Evolutionary conservation across 352 stramenopile genomes (phyloP).

Genomic region (Lagenidium giganteum): DNA sequence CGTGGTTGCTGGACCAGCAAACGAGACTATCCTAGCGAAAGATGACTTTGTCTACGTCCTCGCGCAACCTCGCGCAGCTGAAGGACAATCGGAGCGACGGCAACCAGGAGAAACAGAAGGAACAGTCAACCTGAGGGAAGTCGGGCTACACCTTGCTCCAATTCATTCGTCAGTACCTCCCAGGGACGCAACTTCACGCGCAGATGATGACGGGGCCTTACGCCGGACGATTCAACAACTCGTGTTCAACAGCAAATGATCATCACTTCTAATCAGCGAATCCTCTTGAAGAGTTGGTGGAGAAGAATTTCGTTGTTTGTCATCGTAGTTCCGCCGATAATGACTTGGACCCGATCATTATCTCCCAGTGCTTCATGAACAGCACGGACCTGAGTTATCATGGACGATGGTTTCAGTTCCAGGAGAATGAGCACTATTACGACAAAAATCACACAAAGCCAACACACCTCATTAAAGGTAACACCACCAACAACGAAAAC

Average conservation of each 20-base stretch:
- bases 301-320: slow-evolving; percentile 65
- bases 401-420: neutral
- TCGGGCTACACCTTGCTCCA: neutral
- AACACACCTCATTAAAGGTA: slow-evolving; percentile 64
- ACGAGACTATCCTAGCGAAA: slow-evolving; percentile 28
- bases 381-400: slow-evolving; percentile 46
- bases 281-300: slow-evolving; percentile 36
- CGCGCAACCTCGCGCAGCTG: slow-evolving; percentile 31
- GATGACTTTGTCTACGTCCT: slow-evolving; percentile 63
- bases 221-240: neutral
- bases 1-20: slow-evolving; percentile 41
- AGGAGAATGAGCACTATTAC: neutral
- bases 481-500: slow-evolving; percentile 77
- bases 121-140: slow-evolving; percentile 2
- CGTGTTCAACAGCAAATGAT: neutral
- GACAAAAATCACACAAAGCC: neutral
- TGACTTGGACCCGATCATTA: slow-evolving; percentile 45
- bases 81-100: slow-evolving; percentile 7
- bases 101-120: slow-evolving; percentile 7
- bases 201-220: slow-evolving; percentile 6
- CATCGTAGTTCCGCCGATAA: slow-evolving; percentile 68
- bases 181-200: neutral
- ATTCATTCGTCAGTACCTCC: neutral
- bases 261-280: neutral
- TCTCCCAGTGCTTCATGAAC: slow-evolving; percentile 49